phyloP scores from a whole-genome alignment of 2,329 filamentous ascomycete genomes.

The Tolypocladium paradoxum region DNA sequence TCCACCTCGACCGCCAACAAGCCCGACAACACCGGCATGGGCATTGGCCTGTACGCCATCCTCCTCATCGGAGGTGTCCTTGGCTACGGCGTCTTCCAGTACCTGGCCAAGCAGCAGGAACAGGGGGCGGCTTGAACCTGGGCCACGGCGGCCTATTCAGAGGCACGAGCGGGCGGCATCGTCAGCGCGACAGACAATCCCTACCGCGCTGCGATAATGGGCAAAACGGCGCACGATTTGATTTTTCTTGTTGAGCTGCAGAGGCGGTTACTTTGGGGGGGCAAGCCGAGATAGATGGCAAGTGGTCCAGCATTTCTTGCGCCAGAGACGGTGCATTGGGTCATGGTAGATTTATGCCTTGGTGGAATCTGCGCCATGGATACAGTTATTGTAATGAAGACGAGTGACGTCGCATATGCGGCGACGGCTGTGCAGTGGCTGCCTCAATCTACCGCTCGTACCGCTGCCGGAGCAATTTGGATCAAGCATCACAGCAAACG shows the following conservation, averaged over 20 bases:
- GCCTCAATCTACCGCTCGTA: neutral
- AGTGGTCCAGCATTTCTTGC: neutral
- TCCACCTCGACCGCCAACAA: conserved; percentile 38
- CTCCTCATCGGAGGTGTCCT: conserved; percentile 65
- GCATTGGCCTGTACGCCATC: conserved; percentile 72
- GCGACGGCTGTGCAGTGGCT: too few species aligned
- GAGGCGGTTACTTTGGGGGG: neutral
- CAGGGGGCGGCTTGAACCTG: conserved; percentile 10
- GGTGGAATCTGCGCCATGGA: conserved; percentile 1
- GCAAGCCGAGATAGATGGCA: neutral
- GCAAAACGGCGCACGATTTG: neutral
- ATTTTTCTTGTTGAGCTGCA: neutral
- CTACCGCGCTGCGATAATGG: neutral
- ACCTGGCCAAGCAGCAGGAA: conserved; percentile 44
- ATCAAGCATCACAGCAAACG: neutral
- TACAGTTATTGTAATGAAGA: conserved; percentile 4
- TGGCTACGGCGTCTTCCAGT: conserved; percentile 78
- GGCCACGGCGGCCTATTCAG: neutral
- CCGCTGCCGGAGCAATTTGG: too few species aligned
- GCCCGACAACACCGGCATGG: conserved; percentile 45
- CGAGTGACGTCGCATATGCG: neutral
- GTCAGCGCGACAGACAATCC: neutral
- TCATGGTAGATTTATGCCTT: conserved; percentile 2
- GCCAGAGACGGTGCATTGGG: conserved; percentile 1
- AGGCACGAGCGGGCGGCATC: neutral